A percentile compares a stretch with the other conserved stretches of the same genome.
These are phyloP conservation scores for Pleurotus platypus DNA, from an alignment of 768 basidiomycete species.

Conservation along the genomic window DNA sequence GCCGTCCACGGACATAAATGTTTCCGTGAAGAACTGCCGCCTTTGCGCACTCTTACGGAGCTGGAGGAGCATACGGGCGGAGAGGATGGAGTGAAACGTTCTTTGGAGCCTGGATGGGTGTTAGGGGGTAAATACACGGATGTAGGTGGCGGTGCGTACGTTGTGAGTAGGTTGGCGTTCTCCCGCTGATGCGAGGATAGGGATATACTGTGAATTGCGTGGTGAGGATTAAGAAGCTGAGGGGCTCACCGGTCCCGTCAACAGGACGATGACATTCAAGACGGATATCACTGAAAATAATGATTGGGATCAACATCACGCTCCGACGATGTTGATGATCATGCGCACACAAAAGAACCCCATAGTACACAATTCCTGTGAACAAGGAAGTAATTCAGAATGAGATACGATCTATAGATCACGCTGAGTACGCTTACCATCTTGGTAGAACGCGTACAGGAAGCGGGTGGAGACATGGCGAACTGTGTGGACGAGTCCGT, in stretches of 20 bases:
- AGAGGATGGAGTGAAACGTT: conserved; percentile 6
- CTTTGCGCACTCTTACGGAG: not conserved
- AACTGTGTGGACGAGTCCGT: not conserved
- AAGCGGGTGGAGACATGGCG: conserved; percentile 2
- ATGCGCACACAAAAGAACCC: not conserved
- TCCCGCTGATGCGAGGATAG: not conserved
- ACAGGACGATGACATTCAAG: not conserved
- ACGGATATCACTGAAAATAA: not conserved
- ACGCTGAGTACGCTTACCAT: not conserved
- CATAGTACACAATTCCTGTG: conserved; percentile 1
- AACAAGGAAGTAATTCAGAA: too few species aligned
- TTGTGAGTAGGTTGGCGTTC: not conserved
- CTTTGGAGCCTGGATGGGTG: conserved; percentile 6
- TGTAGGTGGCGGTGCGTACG: not conserved
- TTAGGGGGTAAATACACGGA: not conserved
- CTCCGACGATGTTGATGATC: not conserved
- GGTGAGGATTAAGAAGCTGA: not conserved
- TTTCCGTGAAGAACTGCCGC: not conserved
- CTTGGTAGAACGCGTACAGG: conserved; percentile 5
- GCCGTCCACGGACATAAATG: not conserved
- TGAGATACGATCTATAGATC: not conserved
- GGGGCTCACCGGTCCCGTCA: not conserved
- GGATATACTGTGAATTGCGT: not conserved
- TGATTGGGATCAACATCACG: not conserved
- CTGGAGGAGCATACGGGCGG: conserved; percentile 6